Evolutionary conservation across 1,139 yeast genomes (phyloP), one percentile per base, ranked within the genome.

Genomic region (Yamadazyma blattariae): DNA sequence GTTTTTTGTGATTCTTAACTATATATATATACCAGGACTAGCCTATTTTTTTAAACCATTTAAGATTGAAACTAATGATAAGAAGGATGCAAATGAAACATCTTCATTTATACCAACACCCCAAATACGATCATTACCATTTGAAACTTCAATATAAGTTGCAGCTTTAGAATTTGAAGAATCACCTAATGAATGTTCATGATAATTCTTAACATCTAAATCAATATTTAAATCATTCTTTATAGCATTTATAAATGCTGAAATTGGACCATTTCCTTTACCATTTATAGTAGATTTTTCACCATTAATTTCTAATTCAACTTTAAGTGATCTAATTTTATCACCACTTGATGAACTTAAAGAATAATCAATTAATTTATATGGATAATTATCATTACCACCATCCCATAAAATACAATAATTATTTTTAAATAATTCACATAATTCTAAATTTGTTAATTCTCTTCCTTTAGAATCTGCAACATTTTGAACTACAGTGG

Each of bases 51-150:
- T n/a, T 21, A 36, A 36, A 27, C 37, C 67, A 47, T 88, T 89
- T 43, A 88, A 69, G 36, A 87, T 79, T 28, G 95, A 80, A 29
- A 89, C 62, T 39, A 90, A 73, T 13, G 97, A 86, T 50, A 79
- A 75, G 64, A 87, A 78, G 3, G 74, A 67, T n/a, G 76, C 71
- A 53, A 67, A 65, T 13, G 70, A 57, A 28, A 67, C 73, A 56
- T 70, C 76, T 29, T 65, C 57, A 47, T 69, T 59, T 32, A 70
- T 62, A 42, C 75, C 75, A 44, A 69, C 64, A 20, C 76, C 76
- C 76, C 76, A 70, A 40, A 50, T 54, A 4, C 25, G 22, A 27
- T 50, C 54, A 40, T 52, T 55, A 29, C 51, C 48, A 4, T 51
- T 42, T 19, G 54, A 53, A 37, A 68, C 63, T 52, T 69, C 71